Evolutionary conservation across 1,284 basidiomycete genomes (phyloP).

Genomic region (Boletellus deceptivus): DNA sequence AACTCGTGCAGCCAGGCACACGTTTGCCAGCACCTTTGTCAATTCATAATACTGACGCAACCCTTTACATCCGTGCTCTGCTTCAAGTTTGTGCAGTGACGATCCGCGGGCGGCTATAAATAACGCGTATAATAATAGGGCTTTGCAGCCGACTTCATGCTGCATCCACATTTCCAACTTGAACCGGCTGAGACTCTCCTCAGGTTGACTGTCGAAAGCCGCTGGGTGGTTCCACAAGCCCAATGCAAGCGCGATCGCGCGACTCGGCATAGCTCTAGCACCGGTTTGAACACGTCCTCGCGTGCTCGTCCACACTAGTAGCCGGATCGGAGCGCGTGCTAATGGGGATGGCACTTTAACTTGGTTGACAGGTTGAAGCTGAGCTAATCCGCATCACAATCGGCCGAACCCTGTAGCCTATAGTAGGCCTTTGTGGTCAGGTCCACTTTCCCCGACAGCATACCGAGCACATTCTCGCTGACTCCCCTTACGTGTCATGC

Average conservation of each 20-base stretch:
- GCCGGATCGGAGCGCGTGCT: neutral
- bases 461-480: neutral
- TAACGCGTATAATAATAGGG: neutral
- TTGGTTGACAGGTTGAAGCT: neutral
- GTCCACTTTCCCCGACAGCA: neutral
- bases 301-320: neutral
- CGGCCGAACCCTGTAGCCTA: constrained; percentile 16
- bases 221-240: no score
- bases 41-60: neutral
- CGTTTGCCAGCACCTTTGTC: constrained; percentile 1
- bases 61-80: neutral
- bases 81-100: neutral
- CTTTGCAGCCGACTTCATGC: no score
- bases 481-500: no score
- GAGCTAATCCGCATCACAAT: constrained; percentile 5
- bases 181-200: neutral
- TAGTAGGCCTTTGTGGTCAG: neutral
- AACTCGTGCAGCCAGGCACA: neutral
- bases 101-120: constrained; percentile 10
- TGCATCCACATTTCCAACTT: neutral
- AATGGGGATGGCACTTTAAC: no score
- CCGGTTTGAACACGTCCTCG: neutral
- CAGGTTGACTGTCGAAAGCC: no score
- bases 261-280: neutral
- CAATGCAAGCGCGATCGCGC: neutral